Evolutionary conservation across 2,329 filamentous ascomycete genomes (phyloP).

Genomic region (Neodidymelliopsis sp.): DNA sequence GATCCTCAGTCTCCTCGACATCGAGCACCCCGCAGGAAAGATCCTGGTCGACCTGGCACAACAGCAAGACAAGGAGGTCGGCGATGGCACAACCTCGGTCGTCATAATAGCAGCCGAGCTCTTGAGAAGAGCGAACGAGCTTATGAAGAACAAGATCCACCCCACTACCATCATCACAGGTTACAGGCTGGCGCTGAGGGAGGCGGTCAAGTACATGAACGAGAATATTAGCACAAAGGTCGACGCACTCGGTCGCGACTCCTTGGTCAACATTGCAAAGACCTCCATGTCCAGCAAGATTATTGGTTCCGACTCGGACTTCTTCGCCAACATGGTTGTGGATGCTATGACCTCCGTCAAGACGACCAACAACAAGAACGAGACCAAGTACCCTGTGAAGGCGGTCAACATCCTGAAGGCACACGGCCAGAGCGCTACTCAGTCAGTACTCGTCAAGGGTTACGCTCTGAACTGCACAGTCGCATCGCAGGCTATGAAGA

Average conservation of each 20-base stretch:
- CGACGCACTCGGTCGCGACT: constrained; percentile 87
- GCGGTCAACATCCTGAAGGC: constrained; percentile 99
- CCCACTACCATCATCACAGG: constrained; percentile 99
- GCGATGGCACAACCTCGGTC: constrained; percentile 97
- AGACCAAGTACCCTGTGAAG: constrained; percentile 97
- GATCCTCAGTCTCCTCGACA: constrained; percentile 91
- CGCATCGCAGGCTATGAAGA: constrained; percentile 97
- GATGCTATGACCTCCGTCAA: constrained; percentile 96
- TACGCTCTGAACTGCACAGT: constrained; percentile 99
- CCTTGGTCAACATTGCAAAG: constrained; percentile 92
- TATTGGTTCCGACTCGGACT: constrained; percentile 93
- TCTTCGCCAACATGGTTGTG: constrained; percentile 97
- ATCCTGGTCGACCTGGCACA: constrained; percentile 97
- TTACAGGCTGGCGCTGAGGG: constrained; percentile 91
- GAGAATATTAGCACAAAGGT: constrained; percentile 98
- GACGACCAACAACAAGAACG: constrained; percentile 86
- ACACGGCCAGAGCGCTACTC: constrained; percentile 88
- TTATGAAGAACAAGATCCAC: constrained; percentile 99
- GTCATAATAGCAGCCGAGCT: constrained; percentile 97
- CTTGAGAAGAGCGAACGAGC: constrained; percentile 89
- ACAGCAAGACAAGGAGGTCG: constrained; percentile 98
- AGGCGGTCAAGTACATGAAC: constrained; percentile 98
- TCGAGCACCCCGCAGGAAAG: constrained; percentile 97
- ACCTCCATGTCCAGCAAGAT: constrained; percentile 99
- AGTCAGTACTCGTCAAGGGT: constrained; percentile 91